Evolutionary conservation across 202 grass and related monocot genomes (phyloP), one percentile per base, ranked within the genome.

Genomic region (Musa balbisiana): DNA sequence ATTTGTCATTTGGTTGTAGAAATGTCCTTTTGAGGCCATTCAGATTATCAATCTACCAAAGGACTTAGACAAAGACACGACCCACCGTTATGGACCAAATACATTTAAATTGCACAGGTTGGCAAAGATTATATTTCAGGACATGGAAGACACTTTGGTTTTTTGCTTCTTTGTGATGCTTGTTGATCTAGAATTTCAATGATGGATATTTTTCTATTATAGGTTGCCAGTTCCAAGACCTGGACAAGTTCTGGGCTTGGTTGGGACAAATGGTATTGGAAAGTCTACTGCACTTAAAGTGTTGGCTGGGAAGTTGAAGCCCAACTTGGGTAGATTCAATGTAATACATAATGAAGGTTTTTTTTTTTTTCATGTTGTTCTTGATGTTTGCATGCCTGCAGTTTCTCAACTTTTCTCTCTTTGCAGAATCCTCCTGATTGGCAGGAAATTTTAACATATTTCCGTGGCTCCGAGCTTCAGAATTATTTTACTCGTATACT

Each of bases 1-100:
- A 70, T 72, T 66, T 77, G 55, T 83, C 21, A 78, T 70, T 74
- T 51, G 77, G 10, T 75, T 74, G 71, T 82, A 98, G 91, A 98
- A 98, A 98, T 98, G 91, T 19, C 94, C 94, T 25, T 98, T 98
- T 83, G 94, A 98, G 77, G 94, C 94, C 52, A 98, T 98, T 90
- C 88, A 92, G 29, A 98, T 98, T 75, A 98, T 98, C 77, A 98
- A 98, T 78, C 89, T 98, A 67, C 90, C 86, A 62, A 97, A 97
- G 75, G 94, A 97, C 79, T 55, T 97, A 69, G 88, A 86, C 52
- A 92, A 94, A 87, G 94, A 98, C 78, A 98, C 94, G 43, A 99
- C 94, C 49, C 94, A 97, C 74, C 81, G 88, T 55, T 91, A 97
- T 82, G 94, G 90, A 23, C 84, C 94, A 64, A 97, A 97, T 33